Evolutionary conservation across 306 rosid genomes (phyloP), one percentile per base, ranked within the genome.

Genomic region (Acacia crassicarpa): DNA sequence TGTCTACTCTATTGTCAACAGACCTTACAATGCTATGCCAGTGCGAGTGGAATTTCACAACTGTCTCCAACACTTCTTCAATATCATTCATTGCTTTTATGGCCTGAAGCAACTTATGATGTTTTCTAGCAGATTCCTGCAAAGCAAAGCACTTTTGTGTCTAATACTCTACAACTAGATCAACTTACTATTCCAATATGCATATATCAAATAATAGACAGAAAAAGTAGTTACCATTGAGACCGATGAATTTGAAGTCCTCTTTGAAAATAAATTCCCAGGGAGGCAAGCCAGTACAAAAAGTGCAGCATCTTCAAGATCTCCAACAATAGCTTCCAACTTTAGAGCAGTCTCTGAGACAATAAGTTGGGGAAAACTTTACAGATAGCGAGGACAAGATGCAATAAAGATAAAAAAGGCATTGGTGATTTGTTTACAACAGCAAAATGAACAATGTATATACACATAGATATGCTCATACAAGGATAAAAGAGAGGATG

Each of bases 281-380:
- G 86, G 79, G 45, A 71, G 91, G 84, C 82, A n/a, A 81, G 89
- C 85, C 91, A 87, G 44, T 44, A 88, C 89, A 79, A 81, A 83
- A 78, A 89, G 85, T 71, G 93, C 91, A 81, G 93, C 89, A 88
- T 92, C 97, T 89, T 92, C 97, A 85, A 92, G 90, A 85, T 92
- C 94, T 63, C 97, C 97, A 80, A 91, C 94, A 78, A 84, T 88
- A 83, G 91, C 92, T 86, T 92, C 97, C 85, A 92, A 89, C 88
- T 83, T 90, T 75, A 92, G 66, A 84, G 93, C 87, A 88, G 85
- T 88, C 87, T 88, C 97, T 92, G 94, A 86, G 86, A 89, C 84
- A 80, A 68, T 73, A 84, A 78, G 83, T 82, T 84, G 80, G 72
- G 65, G 71, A 78, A 38, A 84, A 87, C 77, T 76, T 68, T 73